These are phyloP conservation scores for Penicillium waksmanii DNA, from an alignment of 495 filamentous ascomycete genomes.

Conservation along the genomic window DNA sequence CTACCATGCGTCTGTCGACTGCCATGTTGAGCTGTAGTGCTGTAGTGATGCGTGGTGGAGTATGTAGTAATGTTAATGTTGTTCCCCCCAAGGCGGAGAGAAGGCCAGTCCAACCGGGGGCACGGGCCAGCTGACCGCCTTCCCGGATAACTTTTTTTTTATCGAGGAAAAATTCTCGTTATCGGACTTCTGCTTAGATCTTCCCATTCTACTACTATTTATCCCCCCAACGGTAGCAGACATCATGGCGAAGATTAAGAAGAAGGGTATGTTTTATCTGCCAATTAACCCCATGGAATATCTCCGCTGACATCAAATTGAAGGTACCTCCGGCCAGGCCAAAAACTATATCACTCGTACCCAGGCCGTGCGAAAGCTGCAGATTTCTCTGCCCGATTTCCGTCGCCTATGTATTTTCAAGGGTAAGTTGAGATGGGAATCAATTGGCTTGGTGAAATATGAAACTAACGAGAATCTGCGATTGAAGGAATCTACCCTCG, in stretches of 20 bases:
- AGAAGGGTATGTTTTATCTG: constrained; percentile 66
- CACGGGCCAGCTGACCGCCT: constrained; percentile 15
- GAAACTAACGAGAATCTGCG: constrained; percentile 16
- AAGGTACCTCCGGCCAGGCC: constrained; percentile 85
- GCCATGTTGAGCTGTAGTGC: constrained; percentile 42
- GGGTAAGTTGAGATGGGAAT: constrained; percentile 48
- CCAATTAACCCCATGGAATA: not conserved
- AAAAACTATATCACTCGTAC: constrained; percentile 98
- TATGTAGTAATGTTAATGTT: not conserved
- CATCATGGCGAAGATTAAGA: constrained; percentile 85
- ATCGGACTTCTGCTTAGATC: constrained; percentile 28
- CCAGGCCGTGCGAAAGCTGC: constrained; percentile 94
- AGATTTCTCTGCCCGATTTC: constrained; percentile 96
- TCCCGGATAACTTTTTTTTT: constrained; percentile 38
- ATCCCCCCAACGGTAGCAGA: constrained; percentile 8
- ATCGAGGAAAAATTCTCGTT: constrained; percentile 14
- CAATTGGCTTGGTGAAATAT: not conserved
- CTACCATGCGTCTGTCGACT: constrained; percentile 73
- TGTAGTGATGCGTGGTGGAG: not conserved
- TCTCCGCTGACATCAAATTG: not conserved
- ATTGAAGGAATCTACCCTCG: constrained; percentile 85
- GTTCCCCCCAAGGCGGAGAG: too few species aligned
- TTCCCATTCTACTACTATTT: constrained; percentile 10
- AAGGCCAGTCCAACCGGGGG: constrained; percentile 20
- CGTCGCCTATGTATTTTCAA: constrained; percentile 98